These are phyloP conservation scores for Eucalyptus paniculata DNA, from an alignment of 345 rosid genomes.

Conservation along the genomic window DNA sequence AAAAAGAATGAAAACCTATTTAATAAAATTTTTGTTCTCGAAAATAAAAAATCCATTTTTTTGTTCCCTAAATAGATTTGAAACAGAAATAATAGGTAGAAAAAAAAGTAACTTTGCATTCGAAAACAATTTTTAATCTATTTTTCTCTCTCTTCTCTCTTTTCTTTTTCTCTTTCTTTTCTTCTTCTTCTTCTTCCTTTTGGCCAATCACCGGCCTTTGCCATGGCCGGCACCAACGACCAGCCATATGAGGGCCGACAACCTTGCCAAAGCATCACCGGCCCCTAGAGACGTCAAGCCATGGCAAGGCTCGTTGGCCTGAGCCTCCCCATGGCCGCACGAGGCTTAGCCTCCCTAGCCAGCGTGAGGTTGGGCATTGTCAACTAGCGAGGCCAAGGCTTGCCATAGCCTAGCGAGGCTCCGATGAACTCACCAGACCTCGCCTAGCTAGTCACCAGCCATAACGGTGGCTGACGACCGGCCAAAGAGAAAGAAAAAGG, in stretches of 20 bases:
- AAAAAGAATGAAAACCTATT: no score
- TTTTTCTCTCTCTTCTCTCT: no score
- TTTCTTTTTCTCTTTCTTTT: no score
- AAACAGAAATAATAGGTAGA: accelerated
- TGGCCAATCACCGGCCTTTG: accelerated
- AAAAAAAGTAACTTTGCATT: no score
- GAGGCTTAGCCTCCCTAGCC: accelerated
- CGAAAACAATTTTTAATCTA: no score
- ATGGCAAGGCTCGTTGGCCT: accelerated
- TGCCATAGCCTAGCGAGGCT: accelerated
- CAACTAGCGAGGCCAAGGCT: no score
- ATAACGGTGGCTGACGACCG: accelerated
- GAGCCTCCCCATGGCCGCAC: accelerated
- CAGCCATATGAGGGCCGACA: accelerated
- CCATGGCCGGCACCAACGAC: accelerated
- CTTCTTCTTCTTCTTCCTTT: no score
- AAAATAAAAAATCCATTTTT: no score
- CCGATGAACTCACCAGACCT: accelerated
- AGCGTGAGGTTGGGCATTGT: accelerated
- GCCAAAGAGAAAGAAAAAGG: no score
- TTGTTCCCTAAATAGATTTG: no score
- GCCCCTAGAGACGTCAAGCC: accelerated
- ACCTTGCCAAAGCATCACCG: accelerated
- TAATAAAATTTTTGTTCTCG: accelerated
- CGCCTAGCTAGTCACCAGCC: accelerated